Conservation (phyloP, 2,329 filamentous ascomycete species). For the Microcyclosporella mali region DNA sequence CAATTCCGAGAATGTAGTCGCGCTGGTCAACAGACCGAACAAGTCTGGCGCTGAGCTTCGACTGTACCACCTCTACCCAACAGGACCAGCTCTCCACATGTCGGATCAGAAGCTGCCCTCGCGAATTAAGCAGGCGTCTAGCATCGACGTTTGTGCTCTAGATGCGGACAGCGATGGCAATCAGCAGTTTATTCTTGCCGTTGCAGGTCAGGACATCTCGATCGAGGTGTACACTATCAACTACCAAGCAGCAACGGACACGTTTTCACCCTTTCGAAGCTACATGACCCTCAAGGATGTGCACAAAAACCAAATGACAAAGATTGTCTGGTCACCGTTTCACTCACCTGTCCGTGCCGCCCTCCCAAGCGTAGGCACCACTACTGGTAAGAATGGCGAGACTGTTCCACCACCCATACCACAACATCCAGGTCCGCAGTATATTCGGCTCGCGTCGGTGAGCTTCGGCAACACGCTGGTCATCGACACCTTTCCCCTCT, state of each 20-base stretch:
- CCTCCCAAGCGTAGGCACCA: slow-evolving; percentile 17
- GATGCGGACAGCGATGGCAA: slow-evolving; percentile 53
- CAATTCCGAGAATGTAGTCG: slow-evolving; percentile 45
- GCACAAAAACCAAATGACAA: slow-evolving; percentile 55
- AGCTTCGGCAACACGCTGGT: slow-evolving; percentile 73
- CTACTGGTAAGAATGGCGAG: slow-evolving; percentile 20
- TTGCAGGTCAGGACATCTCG: slow-evolving; percentile 72
- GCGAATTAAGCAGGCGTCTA: slow-evolving; percentile 66
- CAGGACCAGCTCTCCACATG: slow-evolving; percentile 45
- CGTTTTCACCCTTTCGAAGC: slow-evolving; percentile 42
- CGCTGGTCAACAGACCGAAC: slow-evolving; percentile 52
- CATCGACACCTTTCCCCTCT: slow-evolving; percentile 71
- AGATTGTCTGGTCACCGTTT: slow-evolving; percentile 43
- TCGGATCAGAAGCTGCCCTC: slow-evolving; percentile 57
- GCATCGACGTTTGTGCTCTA: slow-evolving; percentile 69
- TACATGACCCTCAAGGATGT: slow-evolving; percentile 51
- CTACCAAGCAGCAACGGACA: slow-evolving; percentile 49
- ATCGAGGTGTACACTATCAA: slow-evolving; percentile 74
- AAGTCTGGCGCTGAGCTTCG: slow-evolving; percentile 51
- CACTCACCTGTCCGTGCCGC: slow-evolving; percentile 33
- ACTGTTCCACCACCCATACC: slow-evolving; percentile 11
- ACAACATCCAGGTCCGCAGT: slow-evolving; percentile 43
- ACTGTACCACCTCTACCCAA: slow-evolving; percentile 56
- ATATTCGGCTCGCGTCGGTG: slow-evolving; percentile 72
- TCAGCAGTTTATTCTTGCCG: slow-evolving; percentile 72